A percentile compares a stretch with the other conserved stretches of the same genome.
Conservation (phyloP, 495 filamentous ascomycete genomes). For the Lepraria neglecta region DNA sequence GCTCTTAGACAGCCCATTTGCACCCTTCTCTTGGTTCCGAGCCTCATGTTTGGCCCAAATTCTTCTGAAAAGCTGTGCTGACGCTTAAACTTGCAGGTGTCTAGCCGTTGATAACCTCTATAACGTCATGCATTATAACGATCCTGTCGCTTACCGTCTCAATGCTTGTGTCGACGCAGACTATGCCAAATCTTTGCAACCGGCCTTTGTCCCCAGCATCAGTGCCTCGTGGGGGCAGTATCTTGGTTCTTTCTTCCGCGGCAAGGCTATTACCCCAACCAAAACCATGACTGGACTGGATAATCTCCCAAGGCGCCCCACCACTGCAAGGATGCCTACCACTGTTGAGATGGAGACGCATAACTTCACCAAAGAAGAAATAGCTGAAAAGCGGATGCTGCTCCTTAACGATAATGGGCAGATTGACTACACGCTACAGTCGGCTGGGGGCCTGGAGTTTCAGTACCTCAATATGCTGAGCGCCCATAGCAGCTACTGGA, state of each 20-base stretch:
- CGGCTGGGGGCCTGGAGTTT: conserved; percentile 78
- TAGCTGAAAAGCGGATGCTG: conserved; percentile 82
- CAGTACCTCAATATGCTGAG: conserved; percentile 97
- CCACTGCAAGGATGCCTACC: conserved; percentile 64
- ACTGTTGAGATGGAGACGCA: conserved; percentile 93
- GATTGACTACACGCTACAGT: conserved; percentile 79
- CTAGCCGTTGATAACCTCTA: conserved; percentile 93
- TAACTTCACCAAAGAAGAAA: conserved; percentile 86
- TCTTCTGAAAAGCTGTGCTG: no score
- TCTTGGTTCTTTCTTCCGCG: conserved; percentile 58
- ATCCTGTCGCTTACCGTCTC: conserved; percentile 80
- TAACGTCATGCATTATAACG: conserved; percentile 72
- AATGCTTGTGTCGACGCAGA: conserved; percentile 81
- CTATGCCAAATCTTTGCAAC: conserved; percentile 70
- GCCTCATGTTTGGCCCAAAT: no score
- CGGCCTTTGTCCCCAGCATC: conserved; percentile 69
- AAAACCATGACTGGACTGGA: conserved; percentile 23
- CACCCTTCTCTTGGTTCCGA: no score
- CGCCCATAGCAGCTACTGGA: conserved; percentile 95
- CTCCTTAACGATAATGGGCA: conserved; percentile 93
- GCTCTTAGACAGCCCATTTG: no score
- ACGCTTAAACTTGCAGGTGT: conserved; percentile 62
- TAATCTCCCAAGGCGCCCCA: conserved; percentile 35
- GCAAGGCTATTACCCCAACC: conserved; percentile 30
- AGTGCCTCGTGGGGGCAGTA: conserved; percentile 60